Base-by-base conservation (phyloP, 768 basidiomycete genomes). In the Stropharia rugosoannulata region DNA sequence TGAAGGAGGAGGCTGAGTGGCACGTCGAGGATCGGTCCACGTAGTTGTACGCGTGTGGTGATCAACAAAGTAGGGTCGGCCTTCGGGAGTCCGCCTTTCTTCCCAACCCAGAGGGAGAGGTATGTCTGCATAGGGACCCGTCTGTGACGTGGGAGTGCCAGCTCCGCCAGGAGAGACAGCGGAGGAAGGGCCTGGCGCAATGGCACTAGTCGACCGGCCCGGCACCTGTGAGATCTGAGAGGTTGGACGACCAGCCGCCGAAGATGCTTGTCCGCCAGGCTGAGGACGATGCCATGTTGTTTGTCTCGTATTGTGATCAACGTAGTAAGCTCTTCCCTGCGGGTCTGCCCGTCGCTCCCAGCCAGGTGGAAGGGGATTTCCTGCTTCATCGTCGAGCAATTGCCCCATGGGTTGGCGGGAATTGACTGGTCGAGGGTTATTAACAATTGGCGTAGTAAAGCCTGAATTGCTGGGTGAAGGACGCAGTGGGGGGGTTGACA, bases 51-150 rank as follows among this genome's bases (percentile, higher is more conserved):
- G 80, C 0, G 88, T 90, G 70, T 94, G 90, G 66, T 95, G 80
- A 56, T 81, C 78, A 49, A 83, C 80, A 60, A 82, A 82, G 64
- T 82, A 83, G 7, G 80, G 79, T 45, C 93, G 77, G 0, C 93
- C 93, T 70, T 95, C 91, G n/a, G 90, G 82, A 1, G 93, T 93
- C 55, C 87, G 84, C 44, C 93, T 84, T 66, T 95, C 93, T 71
- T 95, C 94, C 93, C 94, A 96, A 16, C 93, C 93, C 6, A 88
- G 80, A 0, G 93, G 93, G 8, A 96, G 75, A 9, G 90, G 91
- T 9, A 87, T 76, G 61, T 86, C 85, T 1, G 78, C 75, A 62
- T 85, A 85, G 2, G 75, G 64, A 12, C 69, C 70, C 8, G 76
- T 58, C 46, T 70, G 65, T n/a, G 72, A 66, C 5, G 73, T 57